Evolutionary conservation across 345 rosid species (phyloP).

Genomic region (Eucalyptus microcorys): DNA sequence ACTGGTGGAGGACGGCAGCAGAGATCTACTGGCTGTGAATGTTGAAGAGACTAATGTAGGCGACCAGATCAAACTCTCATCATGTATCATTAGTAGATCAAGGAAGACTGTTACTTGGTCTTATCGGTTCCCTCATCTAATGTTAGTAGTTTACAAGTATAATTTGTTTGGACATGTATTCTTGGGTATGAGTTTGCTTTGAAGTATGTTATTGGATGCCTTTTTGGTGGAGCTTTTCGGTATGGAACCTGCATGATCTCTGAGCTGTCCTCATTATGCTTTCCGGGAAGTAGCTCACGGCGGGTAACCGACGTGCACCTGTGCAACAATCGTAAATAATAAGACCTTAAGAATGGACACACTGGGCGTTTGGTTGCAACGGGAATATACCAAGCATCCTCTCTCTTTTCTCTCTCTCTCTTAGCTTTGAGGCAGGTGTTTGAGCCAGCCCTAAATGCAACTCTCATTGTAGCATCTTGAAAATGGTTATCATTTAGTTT

Average conservation of each 20-base stretch:
- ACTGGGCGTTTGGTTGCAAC: neutral
- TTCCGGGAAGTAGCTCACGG: neutral
- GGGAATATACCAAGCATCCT: neutral
- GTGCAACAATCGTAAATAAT: neutral
- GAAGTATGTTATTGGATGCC: neutral
- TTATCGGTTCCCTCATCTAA: neutral
- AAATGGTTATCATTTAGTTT: neutral
- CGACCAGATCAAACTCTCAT: neutral
- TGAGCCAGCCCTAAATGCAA: neutral
- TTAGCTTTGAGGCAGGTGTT: neutral
- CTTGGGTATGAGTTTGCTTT: neutral
- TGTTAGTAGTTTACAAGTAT: neutral
- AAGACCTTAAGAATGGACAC: neutral
- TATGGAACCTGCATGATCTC: neutral
- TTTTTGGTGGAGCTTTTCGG: neutral
- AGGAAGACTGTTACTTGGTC: neutral
- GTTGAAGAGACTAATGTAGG: conserved; percentile 10
- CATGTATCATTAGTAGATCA: neutral
- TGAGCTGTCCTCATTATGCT: neutral
- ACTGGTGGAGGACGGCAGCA: conserved; percentile 37
- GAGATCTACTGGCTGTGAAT: conserved; percentile 77
- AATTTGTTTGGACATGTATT: neutral
- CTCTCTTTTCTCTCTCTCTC: neutral
- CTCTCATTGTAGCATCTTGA: neutral
- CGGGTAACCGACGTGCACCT: neutral